Base-by-base conservation (phyloP, 345 rosid genomes). In the Brassica incana region DNA sequence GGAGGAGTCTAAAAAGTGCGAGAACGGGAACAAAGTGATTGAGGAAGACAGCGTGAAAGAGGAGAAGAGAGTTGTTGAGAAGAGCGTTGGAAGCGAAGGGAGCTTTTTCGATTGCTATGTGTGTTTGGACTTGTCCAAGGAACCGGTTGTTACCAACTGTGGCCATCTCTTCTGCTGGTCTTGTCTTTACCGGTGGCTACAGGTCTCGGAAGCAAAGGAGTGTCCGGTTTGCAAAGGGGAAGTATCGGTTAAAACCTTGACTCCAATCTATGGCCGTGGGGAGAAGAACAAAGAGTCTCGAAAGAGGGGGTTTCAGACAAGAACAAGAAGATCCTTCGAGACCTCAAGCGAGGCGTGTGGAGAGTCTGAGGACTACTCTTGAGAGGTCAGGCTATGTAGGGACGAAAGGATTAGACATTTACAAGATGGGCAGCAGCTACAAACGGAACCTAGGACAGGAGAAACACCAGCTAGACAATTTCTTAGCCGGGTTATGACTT, bases 151-250 rank as follows among this genome's bases (percentile, higher is more conserved):
- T 2, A 92, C 99, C 0, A 88, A 88, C 66, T 95, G 99, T 61
- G 98, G 99, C 54, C 99, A 95, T 80, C 85, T 95, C 75, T 95
- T 83, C 83, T 95, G 99, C 75, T 93, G 99, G 99, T 82, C 95
- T 35, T 95, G 99, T 84, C 84, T 93, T 67, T 88, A 93, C 81
- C 87, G 76, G 5, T 90, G 94, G 97, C 84, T 92, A 52, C 89
- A 95, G 61, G 65, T 81, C 23, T 87, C 95, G 2, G 93, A 90
- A 79, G 90, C 92, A 2, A 95, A 92, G 70, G 99, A 92, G 86
- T 94, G 98, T 48, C 98, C 97, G 0, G 91, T 92, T 29, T 94
- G 98, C 87, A 94, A 92, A 79, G 98, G 94, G 15, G 94, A 95
- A 79, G 91, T 90, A 16, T 84, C 92, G 0, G 58, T 36, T 38